Percentiles rank a stretch among this genome's conserved stretches.
Evolutionary conservation across 2,329 filamentous ascomycete genomes (phyloP).

Genomic region (Pezicula radicicola): DNA sequence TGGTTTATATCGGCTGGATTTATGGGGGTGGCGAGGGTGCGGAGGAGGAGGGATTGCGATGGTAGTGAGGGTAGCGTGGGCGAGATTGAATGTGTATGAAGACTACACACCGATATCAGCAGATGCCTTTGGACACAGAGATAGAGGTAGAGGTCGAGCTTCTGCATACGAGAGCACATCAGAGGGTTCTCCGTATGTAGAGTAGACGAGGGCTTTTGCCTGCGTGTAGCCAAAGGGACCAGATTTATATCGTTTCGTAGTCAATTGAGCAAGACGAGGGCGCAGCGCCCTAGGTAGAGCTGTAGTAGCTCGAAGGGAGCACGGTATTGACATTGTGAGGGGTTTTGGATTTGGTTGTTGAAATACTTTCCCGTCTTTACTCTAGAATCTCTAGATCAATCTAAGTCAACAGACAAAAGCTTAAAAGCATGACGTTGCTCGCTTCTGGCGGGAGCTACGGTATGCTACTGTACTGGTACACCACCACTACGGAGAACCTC

Average conservation of each 20-base stretch:
- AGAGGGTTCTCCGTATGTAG: slow-evolving; percentile 69
- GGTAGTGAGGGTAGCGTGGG: slow-evolving; percentile 71
- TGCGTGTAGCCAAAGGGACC: slow-evolving; percentile 77
- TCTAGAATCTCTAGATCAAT: background rate
- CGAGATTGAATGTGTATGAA: slow-evolving; percentile 75
- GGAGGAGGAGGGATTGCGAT: slow-evolving; percentile 66
- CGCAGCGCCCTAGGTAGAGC: slow-evolving; percentile 13
- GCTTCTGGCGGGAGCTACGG: too few species aligned
- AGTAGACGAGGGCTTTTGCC: slow-evolving; percentile 77
- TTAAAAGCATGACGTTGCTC: background rate
- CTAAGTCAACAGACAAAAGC: too few species aligned
- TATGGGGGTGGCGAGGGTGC: slow-evolving; percentile 85
- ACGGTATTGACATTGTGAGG: slow-evolving; percentile 13
- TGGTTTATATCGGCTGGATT: slow-evolving; percentile 99
- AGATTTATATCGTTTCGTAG: slow-evolving; percentile 41
- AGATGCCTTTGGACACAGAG: background rate
- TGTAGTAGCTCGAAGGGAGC: slow-evolving; percentile 9
- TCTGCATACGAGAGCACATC: slow-evolving; percentile 59
- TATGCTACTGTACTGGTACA: too few species aligned
- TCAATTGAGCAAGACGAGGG: slow-evolving; percentile 7
- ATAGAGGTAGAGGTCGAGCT: background rate
- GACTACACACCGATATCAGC: slow-evolving; percentile 31
- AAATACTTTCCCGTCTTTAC: background rate
- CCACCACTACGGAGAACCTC: too few species aligned
- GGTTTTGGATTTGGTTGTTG: slow-evolving; percentile 1